Evolutionary conservation across 2,329 filamentous ascomycete species (phyloP).

Genomic region (Verticillium nubilum): DNA sequence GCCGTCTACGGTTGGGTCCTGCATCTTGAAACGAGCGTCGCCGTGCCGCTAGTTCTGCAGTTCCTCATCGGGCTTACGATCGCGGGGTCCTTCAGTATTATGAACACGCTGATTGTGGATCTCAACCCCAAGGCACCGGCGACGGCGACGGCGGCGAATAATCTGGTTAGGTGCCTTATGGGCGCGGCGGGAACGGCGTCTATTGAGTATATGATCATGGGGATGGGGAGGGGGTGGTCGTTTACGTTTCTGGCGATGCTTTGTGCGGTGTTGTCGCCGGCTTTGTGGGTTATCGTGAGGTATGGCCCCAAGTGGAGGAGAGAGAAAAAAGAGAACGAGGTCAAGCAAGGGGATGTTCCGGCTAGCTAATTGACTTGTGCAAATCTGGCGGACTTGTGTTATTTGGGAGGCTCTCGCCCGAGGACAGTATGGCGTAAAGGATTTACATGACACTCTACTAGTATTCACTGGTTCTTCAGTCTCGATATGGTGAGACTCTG

Average conservation of each 20-base stretch:
- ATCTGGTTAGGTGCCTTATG: slow-evolving; percentile 55
- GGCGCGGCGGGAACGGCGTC: slow-evolving; percentile 55
- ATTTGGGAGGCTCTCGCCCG: no score
- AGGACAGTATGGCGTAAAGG: no score
- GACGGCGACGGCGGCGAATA: slow-evolving; percentile 59
- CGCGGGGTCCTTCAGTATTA: slow-evolving; percentile 57
- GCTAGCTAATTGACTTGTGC: no score
- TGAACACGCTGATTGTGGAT: slow-evolving; percentile 60
- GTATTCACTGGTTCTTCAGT: no score
- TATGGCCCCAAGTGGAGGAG: slow-evolving; percentile 45
- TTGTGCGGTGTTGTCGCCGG: slow-evolving; percentile 40
- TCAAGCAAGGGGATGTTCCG: no score
- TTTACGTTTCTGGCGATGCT: slow-evolving; percentile 53
- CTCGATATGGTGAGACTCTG: no score
- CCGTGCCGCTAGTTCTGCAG: slow-evolving; percentile 48
- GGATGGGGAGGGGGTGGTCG: slow-evolving; percentile 57
- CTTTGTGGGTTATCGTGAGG: slow-evolving; percentile 42
- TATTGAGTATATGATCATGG: slow-evolving; percentile 51
- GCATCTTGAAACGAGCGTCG: slow-evolving; percentile 43
- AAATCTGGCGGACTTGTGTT: no score
- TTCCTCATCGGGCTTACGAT: slow-evolving; percentile 53
- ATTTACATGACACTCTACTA: no score
- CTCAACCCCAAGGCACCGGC: slow-evolving; percentile 55
- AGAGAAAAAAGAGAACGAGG: no score
- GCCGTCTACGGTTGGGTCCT: slow-evolving; percentile 55